A percentile compares a stretch with the other conserved stretches of the same genome.
Evolutionary conservation across 2,329 filamentous ascomycete species (phyloP).

Genomic region (Davidsoniella eucalypti): DNA sequence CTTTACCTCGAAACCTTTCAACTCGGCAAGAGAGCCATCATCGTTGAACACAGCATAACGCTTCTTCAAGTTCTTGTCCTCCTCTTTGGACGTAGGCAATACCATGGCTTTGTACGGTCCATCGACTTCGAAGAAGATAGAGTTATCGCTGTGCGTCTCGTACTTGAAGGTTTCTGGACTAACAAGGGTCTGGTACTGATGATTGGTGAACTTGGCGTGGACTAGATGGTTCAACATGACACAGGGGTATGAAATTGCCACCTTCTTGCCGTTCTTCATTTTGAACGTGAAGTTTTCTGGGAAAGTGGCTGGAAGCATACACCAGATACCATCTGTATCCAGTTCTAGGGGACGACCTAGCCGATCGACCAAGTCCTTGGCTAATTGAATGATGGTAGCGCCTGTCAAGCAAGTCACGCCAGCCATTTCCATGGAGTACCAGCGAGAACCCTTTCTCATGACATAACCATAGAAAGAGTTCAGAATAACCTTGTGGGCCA

Average conservation of each 20-base stretch:
- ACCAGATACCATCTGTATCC: conserved; percentile 99
- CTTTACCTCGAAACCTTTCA: conserved; percentile 97
- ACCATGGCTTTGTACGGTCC: conserved; percentile 97
- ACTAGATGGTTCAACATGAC: conserved; percentile 98
- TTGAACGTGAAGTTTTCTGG: conserved; percentile 94
- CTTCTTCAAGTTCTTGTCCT: conserved; percentile 99
- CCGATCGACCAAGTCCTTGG: conserved; percentile 78
- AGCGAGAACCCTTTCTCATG: conserved; percentile 95
- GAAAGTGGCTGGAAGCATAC: conserved; percentile 90
- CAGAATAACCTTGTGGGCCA: conserved; percentile 96
- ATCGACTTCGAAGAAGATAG: conserved; percentile 98
- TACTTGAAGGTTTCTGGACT: conserved; percentile 74
- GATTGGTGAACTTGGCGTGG: conserved; percentile 85
- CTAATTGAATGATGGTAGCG: conserved; percentile 92
- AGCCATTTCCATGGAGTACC: conserved; percentile 99
- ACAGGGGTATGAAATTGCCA: conserved; percentile 93
- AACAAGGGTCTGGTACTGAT: conserved; percentile 84
- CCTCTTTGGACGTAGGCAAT: conserved; percentile 90
- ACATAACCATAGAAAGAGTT: conserved; percentile 99
- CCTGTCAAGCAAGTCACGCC: conserved; percentile 95
- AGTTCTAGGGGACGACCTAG: conserved; percentile 85
- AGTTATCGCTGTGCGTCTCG: conserved; percentile 95
- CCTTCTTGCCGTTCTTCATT: conserved; percentile 87
- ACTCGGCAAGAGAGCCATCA: conserved; percentile 81
- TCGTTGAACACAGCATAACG: conserved; percentile 98